phyloP scores from a whole-genome alignment of 2,329 filamentous ascomycete species.

The Botryosphaeria dothidea region DNA sequence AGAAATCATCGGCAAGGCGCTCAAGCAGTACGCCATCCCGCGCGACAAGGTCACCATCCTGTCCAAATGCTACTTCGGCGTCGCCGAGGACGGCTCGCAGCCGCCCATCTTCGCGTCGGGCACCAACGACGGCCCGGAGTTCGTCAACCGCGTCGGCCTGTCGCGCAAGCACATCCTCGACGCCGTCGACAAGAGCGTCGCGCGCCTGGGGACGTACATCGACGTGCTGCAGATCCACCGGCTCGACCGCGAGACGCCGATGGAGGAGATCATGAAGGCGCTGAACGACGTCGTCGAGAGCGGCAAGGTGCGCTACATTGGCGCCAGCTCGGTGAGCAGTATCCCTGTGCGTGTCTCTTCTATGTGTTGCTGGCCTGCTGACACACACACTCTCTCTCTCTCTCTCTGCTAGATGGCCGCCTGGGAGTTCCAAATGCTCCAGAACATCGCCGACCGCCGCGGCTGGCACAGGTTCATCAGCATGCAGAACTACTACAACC shows the following conservation, averaged over 20 bases:
- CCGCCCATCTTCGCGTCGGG: slow-evolving; percentile 60
- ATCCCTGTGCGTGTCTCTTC: no score
- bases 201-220: slow-evolving; percentile 60
- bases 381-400: slow-evolving; percentile 46
- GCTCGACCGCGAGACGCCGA: slow-evolving; percentile 54
- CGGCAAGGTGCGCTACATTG: slow-evolving; percentile 39
- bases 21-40: slow-evolving; percentile 31
- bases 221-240: slow-evolving; percentile 65
- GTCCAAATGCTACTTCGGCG: slow-evolving; percentile 28
- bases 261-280: slow-evolving; percentile 63
- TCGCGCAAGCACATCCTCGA: slow-evolving; percentile 43
- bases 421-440: slow-evolving; percentile 48
- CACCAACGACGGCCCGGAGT: slow-evolving; percentile 23
- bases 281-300: slow-evolving; percentile 54
- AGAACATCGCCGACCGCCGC: slow-evolving; percentile 43
- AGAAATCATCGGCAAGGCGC: slow-evolving; percentile 30
- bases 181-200: slow-evolving; percentile 34
- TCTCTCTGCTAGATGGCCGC: slow-evolving; percentile 47
- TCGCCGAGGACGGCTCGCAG: slow-evolving; percentile 41
- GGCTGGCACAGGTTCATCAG: slow-evolving; percentile 49
- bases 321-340: slow-evolving; percentile 33
- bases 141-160: slow-evolving; percentile 39
- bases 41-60: slow-evolving; percentile 32
- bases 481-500: slow-evolving; percentile 51
- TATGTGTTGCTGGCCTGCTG: no score